Conservation (phyloP, 2,329 filamentous ascomycete genomes). For the Hypoxylon sp. region DNA sequence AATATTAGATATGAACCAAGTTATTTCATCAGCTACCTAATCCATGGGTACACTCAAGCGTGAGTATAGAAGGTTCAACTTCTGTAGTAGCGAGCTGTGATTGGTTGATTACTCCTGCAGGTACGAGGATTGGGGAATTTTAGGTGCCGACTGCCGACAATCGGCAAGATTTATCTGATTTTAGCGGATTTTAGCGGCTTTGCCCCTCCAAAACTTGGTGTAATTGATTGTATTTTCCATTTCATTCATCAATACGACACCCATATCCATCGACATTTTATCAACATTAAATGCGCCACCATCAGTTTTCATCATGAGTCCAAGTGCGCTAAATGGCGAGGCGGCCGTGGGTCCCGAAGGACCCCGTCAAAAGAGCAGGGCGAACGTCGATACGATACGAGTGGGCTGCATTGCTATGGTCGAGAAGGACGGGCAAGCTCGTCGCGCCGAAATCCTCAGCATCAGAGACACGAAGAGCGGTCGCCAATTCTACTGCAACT, state of each 20-base stretch:
- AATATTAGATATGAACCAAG: background rate
- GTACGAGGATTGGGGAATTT: slow-evolving; percentile 14
- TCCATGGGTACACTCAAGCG: no score
- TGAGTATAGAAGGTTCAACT: no score
- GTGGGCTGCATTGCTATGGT: slow-evolving; percentile 74
- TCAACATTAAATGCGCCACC: slow-evolving; percentile 51
- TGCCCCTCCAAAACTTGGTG: slow-evolving; percentile 45
- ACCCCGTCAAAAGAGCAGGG: slow-evolving; percentile 80
- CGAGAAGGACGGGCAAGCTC: slow-evolving; percentile 81
- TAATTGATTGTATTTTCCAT: slow-evolving; percentile 11
- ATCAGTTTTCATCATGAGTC: slow-evolving; percentile 66
- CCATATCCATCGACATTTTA: slow-evolving; percentile 51
- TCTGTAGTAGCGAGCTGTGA: background rate
- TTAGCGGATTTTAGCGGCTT: slow-evolving; percentile 4
- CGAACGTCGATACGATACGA: slow-evolving; percentile 84
- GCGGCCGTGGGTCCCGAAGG: slow-evolving; percentile 69
- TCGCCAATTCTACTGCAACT: slow-evolving; percentile 95
- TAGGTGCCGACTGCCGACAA: slow-evolving; percentile 33
- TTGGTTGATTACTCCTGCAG: slow-evolving; percentile 18
- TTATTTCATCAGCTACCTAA: background rate
- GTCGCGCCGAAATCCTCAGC: slow-evolving; percentile 96
- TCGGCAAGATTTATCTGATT: slow-evolving; percentile 32
- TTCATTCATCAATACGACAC: slow-evolving; percentile 19
- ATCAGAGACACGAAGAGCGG: slow-evolving; percentile 91
- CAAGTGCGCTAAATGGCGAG: slow-evolving; percentile 65